These are phyloP conservation scores for Calonectria hawksworthii DNA, from an alignment of 2,329 filamentous ascomycete genomes.

Conservation along the genomic window DNA sequence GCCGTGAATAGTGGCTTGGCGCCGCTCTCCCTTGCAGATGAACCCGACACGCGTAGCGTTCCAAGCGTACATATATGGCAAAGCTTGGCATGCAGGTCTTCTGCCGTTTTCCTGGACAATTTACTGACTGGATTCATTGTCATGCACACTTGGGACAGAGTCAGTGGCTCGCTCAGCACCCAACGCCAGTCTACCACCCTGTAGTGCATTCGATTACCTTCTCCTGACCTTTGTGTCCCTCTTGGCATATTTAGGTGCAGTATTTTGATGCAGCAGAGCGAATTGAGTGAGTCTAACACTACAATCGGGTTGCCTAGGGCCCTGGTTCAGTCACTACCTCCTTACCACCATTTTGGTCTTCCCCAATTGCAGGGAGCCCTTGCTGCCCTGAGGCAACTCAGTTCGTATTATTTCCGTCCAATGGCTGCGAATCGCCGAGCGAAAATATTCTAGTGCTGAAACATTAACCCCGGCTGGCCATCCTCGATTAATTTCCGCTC, in stretches of 20 bases:
- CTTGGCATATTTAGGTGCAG: no score
- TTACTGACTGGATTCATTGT: not conserved
- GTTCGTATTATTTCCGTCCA: not conserved
- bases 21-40: not conserved
- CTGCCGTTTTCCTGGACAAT: not conserved
- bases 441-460: not conserved
- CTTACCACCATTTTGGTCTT: not conserved
- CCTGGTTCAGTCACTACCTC: not conserved
- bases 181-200: no score
- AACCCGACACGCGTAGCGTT: not conserved
- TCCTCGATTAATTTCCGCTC: not conserved
- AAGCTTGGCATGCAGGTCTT: no score
- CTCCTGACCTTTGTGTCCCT: no score
- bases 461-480: not conserved
- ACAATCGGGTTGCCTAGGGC: not conserved
- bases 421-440: not conserved
- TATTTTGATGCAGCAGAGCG: no score
- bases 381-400: not conserved
- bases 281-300: no score
- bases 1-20: not conserved
- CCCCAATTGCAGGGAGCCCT: not conserved
- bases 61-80: not conserved
- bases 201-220: no score
- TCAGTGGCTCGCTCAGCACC: no score
- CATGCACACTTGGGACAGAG: not conserved